Percentiles rank a stretch among this genome's conserved stretches.
Conservation (phyloP, 2,329 filamentous ascomycete genomes). For the Alternaria metachromatica region DNA sequence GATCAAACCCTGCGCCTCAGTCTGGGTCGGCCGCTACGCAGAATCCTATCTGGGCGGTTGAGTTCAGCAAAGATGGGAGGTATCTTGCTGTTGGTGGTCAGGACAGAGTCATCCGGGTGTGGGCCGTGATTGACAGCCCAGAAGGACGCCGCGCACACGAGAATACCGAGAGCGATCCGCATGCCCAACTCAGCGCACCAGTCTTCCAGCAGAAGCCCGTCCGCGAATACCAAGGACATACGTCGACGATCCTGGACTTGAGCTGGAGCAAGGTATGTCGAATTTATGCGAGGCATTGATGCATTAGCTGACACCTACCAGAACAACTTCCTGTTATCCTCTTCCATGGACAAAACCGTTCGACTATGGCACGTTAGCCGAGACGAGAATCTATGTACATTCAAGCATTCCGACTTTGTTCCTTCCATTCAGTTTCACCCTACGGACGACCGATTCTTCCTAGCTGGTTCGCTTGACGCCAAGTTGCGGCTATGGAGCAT, state of each 20-base stretch:
- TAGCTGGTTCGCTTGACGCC: slow-evolving; percentile 89
- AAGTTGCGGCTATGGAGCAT: slow-evolving; percentile 95
- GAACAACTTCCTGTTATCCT: slow-evolving; percentile 95
- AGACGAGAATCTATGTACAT: slow-evolving; percentile 86
- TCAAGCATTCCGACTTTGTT: slow-evolving; percentile 94
- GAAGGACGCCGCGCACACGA: slow-evolving; percentile 80
- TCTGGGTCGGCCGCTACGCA: slow-evolving; percentile 48
- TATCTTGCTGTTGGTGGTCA: slow-evolving; percentile 93
- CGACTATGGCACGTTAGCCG: slow-evolving; percentile 90
- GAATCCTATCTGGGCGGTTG: slow-evolving; percentile 86
- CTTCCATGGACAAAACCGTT: slow-evolving; percentile 98
- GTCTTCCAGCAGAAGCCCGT: slow-evolving; percentile 84
- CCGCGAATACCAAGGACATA: slow-evolving; percentile 83
- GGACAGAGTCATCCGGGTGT: slow-evolving; percentile 84
- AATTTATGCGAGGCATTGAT: background rate
- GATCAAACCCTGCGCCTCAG: slow-evolving; percentile 37
- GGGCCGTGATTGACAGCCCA: slow-evolving; percentile 81
- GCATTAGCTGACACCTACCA: slow-evolving; percentile 27
- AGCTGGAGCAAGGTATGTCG: slow-evolving; percentile 87
- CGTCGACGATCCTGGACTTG: slow-evolving; percentile 83
- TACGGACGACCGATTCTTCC: slow-evolving; percentile 92
- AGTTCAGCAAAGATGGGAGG: slow-evolving; percentile 90
- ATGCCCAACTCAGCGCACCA: slow-evolving; percentile 77
- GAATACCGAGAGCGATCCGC: slow-evolving; percentile 68
- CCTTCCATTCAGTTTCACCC: slow-evolving; percentile 96